These are phyloP conservation scores for Blastosporella zonata DNA, from an alignment of 1,284 basidiomycete genomes.

Conservation along the genomic window DNA sequence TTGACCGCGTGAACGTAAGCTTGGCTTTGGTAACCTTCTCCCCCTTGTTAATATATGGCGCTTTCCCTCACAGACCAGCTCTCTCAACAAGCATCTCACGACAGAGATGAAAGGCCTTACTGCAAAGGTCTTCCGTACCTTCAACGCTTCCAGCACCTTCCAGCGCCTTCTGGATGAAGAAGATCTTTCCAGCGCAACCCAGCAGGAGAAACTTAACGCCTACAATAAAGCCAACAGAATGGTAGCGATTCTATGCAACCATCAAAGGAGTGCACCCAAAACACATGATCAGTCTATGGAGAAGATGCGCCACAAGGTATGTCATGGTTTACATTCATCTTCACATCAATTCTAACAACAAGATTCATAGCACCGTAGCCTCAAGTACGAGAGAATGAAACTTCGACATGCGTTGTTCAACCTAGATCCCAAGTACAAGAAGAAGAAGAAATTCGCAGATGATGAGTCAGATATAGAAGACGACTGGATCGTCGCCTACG, in stretches of 20 bases:
- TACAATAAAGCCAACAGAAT: constrained; percentile 95
- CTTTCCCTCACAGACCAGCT: constrained; percentile 57
- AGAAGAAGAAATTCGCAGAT: constrained; percentile 74
- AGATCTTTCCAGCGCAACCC: constrained; percentile 67
- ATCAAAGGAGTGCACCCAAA: constrained; percentile 92
- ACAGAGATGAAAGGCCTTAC: constrained; percentile 95
- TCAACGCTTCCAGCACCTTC: constrained; percentile 95
- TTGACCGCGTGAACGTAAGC: constrained; percentile 88
- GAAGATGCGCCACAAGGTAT: constrained; percentile 86
- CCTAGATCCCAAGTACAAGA: constrained; percentile 77
- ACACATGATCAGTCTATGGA: constrained; percentile 90
- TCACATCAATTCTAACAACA: constrained; percentile 5
- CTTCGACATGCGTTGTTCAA: constrained; percentile 78
- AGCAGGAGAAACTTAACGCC: constrained; percentile 91
- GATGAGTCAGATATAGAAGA: constrained; percentile 94
- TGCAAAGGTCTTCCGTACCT: constrained; percentile 98
- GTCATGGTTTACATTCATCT: constrained; percentile 19
- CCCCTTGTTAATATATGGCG: constrained; percentile 1
- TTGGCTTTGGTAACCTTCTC: not conserved
- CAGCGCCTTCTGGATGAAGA: constrained; percentile 82
- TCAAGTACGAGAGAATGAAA: constrained; percentile 96
- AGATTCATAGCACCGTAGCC: constrained; percentile 51
- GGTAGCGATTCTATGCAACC: constrained; percentile 96
- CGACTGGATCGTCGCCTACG: constrained; percentile 83
- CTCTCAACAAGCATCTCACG: constrained; percentile 87